Conservation (phyloP, 139 green algal species). For the Chlamydomonas sp. region DNA sequence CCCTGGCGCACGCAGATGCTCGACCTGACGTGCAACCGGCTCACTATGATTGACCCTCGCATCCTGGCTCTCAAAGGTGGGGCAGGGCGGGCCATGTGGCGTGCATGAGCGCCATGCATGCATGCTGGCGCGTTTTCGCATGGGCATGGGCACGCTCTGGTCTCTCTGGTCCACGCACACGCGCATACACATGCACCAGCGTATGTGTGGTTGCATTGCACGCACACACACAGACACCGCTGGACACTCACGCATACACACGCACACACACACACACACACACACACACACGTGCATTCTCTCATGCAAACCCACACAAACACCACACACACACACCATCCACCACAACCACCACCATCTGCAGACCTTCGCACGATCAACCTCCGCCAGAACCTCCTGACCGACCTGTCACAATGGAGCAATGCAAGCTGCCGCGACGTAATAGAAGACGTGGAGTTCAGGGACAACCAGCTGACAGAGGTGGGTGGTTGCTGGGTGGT, state of each 20-base stretch:
- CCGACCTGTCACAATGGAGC: slow-evolving; percentile 23
- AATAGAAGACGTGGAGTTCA: slow-evolving; percentile 66
- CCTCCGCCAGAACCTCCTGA: slow-evolving; percentile 80
- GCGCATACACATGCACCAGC: not conserved
- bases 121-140: no score
- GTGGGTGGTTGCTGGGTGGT: slow-evolving; percentile 27
- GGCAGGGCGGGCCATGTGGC: not conserved
- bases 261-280: not conserved
- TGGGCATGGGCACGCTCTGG: not conserved
- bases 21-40: slow-evolving; percentile 78
- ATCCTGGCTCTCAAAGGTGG: slow-evolving; percentile 61
- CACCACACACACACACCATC: not conserved
- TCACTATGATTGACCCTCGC: slow-evolving; percentile 55
- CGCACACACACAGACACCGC: not conserved
- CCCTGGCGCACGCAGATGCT: slow-evolving; percentile 36
- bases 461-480: slow-evolving; percentile 73
- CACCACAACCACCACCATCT: not conserved
- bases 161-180: not conserved
- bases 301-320: not conserved
- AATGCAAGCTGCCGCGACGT: slow-evolving; percentile 16
- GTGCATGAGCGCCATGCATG: no score
- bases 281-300: not conserved
- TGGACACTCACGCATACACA: not conserved
- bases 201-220: not conserved
- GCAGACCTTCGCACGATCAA: slow-evolving; percentile 63